A percentile compares a stretch with the other conserved stretches of the same genome.
Evolutionary conservation across 176 grass and related monocot species (phyloP).

Genomic region (Chrysopogon serrulatus): DNA sequence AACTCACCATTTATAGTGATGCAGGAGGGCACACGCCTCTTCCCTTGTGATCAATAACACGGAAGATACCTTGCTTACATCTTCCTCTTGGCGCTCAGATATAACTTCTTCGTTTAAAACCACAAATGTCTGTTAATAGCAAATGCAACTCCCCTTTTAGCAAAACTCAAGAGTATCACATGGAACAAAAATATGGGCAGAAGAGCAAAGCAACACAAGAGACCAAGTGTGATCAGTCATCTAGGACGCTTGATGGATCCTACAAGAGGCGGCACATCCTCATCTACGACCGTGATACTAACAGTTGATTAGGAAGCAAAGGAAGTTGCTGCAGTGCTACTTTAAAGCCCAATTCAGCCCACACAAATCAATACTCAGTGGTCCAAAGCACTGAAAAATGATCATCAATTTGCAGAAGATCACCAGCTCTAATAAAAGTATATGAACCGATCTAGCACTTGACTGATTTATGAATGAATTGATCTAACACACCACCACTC

Average conservation of each 20-base stretch:
- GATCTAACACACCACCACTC: neutral
- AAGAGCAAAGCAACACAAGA: neutral
- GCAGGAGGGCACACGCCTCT: slow-evolving; percentile 69
- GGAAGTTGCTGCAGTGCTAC: neutral
- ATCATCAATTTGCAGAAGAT: neutral
- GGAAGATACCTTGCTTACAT: slow-evolving; percentile 49
- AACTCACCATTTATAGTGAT: slow-evolving; percentile 76
- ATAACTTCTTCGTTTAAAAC: slow-evolving; percentile 66
- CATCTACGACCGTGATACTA: neutral
- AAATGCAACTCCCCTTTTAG: slow-evolving; percentile 24
- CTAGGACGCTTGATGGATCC: neutral
- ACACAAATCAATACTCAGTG: neutral
- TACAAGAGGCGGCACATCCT: neutral
- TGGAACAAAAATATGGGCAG: neutral
- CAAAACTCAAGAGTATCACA: neutral
- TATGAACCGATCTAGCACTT: neutral
- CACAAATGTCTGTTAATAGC: slow-evolving; percentile 54
- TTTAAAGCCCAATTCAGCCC: neutral
- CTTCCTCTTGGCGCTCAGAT: slow-evolving; percentile 55
- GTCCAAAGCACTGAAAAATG: neutral
- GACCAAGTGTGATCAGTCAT: neutral
- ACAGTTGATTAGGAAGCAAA: neutral
- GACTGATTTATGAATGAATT: neutral
- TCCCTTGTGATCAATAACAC: slow-evolving; percentile 58
- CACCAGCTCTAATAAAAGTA: neutral